Base-by-base conservation (phyloP, 805 yeast genomes). In the Starmerella roubikii region DNA sequence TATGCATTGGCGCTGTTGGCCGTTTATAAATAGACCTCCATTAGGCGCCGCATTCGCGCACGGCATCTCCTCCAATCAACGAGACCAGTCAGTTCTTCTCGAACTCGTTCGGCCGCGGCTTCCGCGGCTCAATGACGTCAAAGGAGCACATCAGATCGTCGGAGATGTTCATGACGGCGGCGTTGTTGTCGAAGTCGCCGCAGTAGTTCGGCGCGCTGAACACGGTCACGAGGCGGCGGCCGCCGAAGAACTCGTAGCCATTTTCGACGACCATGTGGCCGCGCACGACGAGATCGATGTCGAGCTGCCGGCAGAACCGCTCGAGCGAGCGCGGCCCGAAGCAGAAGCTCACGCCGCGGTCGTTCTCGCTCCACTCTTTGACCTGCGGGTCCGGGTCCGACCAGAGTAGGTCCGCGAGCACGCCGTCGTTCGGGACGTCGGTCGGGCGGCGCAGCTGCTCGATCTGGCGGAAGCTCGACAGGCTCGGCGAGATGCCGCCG, bases 131-230 rank as follows among this genome's bases (percentile, higher is more conserved):
- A 40, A 91, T 65, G 32, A 88, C 68, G 58, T 91, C 97, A 60
- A 91, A 91, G 44, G 91, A 78, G 60, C 98, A 91, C 40, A 86
- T 62, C 48, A 91, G 66, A 49, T 85, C 94, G 47, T 85, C 93
- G 45, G 80, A 74, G 13, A 91, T 95, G 52, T 88, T 78, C 97
- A 91, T 88, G 7, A 91, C 95, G 1, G 98, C 98, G 16, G 94
- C 95, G 93, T 93, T 83, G 54, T 84, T 84, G 57, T 85, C 82
- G 54, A 77, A 77, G 55, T 77, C 85, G 13, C 85, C 85, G 53
- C 85, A 77, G 54, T 77, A 77, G 54, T 77, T 78, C 11, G 85
- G 85, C 1, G 85, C 85, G 37, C 75, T 68, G 54, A 77, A 77
- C 19, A 77, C 81, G 1, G 85, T 77, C 21, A 78, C 85, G 45